phyloP scores from a whole-genome alignment of 2,329 filamentous ascomycete genomes.

The Phaeosphaeriaceae sp. region DNA sequence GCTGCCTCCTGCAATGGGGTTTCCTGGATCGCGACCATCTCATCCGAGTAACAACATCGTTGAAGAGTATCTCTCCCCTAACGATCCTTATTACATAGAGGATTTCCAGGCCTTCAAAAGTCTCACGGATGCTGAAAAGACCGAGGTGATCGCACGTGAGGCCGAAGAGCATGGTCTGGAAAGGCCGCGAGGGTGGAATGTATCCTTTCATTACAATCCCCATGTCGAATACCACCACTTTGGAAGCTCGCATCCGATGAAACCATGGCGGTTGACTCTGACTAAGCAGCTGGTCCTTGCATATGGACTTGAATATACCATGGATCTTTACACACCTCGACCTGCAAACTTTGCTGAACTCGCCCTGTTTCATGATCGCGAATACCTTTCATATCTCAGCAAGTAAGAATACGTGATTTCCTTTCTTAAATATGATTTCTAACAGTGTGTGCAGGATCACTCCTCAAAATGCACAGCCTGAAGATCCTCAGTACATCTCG shows the following conservation, averaged over 20 bases:
- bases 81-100: constrained; percentile 33
- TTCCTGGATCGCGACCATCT: constrained; percentile 17
- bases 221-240: constrained; percentile 97
- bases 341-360: constrained; percentile 88
- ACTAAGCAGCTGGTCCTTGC: constrained; percentile 94
- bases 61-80: constrained; percentile 42
- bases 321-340: constrained; percentile 90
- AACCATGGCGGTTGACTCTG: constrained; percentile 94
- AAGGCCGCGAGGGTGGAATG: constrained; percentile 82
- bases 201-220: constrained; percentile 95
- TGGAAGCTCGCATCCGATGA: constrained; percentile 97
- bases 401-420: constrained; percentile 27
- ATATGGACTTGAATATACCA: constrained; percentile 94
- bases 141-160: constrained; percentile 60
- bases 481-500: constrained; percentile 56
- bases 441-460: constrained; percentile 49
- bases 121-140: constrained; percentile 47
- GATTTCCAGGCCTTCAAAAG: constrained; percentile 41
- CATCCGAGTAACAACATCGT: constrained; percentile 43
- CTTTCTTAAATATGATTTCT: constrained; percentile 2
- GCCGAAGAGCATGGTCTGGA: constrained; percentile 72
- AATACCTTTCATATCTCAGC: constrained; percentile 88
- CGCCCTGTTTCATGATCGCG: constrained; percentile 80
- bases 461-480: constrained; percentile 51
- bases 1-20: constrained; percentile 22